Percentiles rank a stretch among this genome's conserved stretches.
Evolutionary conservation across 139 green algal genomes (phyloP).

Genomic region (Spirogloea muscicola): DNA sequence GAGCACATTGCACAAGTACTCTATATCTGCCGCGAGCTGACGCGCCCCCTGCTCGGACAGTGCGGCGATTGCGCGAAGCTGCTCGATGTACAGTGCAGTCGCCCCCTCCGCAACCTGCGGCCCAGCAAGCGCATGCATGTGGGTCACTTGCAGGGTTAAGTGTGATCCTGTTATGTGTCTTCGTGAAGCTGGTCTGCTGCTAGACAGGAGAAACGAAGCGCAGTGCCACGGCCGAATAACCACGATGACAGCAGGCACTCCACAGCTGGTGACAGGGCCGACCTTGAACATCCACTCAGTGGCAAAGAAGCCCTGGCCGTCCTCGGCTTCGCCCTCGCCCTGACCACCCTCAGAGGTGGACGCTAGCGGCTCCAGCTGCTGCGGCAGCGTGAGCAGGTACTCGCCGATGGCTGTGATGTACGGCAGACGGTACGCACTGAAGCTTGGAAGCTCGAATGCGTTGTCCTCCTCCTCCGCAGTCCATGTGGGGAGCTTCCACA

Average conservation of each 20-base stretch:
- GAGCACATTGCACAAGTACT: slow-evolving; percentile 94
- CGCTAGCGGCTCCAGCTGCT: slow-evolving; percentile 73
- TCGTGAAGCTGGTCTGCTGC: too few relatives aligned
- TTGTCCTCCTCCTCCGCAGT: slow-evolving; percentile 41
- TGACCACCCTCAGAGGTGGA: too few relatives aligned
- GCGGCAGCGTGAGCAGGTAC: slow-evolving; percentile 87
- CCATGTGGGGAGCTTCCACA: slow-evolving; percentile 24
- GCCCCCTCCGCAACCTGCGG: slow-evolving; percentile 55
- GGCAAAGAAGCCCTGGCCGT: slow-evolving; percentile 60
- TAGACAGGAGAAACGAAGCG: too few relatives aligned
- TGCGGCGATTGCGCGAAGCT: slow-evolving; percentile 53
- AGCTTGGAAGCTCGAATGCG: slow-evolving; percentile 67
- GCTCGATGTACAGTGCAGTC: slow-evolving; percentile 47
- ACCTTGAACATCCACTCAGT: slow-evolving; percentile 76
- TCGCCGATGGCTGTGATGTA: slow-evolving; percentile 67
- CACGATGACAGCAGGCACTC: too few relatives aligned
- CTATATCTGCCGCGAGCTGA: slow-evolving; percentile 85
- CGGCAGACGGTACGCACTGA: slow-evolving; percentile 77
- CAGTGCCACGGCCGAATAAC: too few relatives aligned
- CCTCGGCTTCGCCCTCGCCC: too few relatives aligned
- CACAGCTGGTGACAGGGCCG: too few relatives aligned
- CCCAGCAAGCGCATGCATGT: too few relatives aligned
- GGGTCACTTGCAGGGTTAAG: too few relatives aligned
- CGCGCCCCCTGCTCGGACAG: slow-evolving; percentile 57
- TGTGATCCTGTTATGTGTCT: too few relatives aligned